phyloP scores from a whole-genome alignment of 1,284 basidiomycete genomes.

The Irpex sp. region DNA sequence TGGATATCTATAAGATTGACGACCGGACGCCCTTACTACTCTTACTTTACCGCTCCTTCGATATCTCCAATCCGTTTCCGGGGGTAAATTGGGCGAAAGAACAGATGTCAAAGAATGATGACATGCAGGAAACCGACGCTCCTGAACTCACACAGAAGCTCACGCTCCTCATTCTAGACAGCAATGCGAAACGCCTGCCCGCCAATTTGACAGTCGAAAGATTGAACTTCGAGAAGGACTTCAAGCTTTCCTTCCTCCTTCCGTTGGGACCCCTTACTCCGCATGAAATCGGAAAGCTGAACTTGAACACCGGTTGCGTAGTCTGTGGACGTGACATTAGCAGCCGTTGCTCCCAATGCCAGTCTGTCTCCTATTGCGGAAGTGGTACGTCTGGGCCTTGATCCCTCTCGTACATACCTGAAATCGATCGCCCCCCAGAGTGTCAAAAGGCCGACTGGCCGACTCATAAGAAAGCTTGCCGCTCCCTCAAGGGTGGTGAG shows the following conservation, averaged over 20 bases:
- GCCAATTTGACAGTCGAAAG: constrained; percentile 20
- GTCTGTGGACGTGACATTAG: constrained; percentile 33
- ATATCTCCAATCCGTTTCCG: constrained; percentile 15
- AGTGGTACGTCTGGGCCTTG: constrained; percentile 20
- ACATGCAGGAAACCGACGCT: constrained; percentile 15
- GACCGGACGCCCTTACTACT: constrained; percentile 29
- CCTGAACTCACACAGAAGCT: constrained; percentile 33
- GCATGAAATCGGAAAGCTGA: constrained; percentile 34
- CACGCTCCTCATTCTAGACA: constrained; percentile 28
- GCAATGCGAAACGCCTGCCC: constrained; percentile 32
- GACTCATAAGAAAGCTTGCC: constrained; percentile 34
- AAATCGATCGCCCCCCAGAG: constrained; percentile 21
- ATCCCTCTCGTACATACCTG: constrained; percentile 12
- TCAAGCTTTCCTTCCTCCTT: constrained; percentile 33
- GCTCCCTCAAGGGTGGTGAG: constrained; percentile 34
- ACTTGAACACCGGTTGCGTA: constrained; percentile 32
- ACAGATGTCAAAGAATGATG: constrained; percentile 7
- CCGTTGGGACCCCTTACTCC: constrained; percentile 36
- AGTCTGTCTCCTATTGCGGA: constrained; percentile 35
- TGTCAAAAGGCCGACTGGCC: constrained; percentile 39
- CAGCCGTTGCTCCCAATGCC: constrained; percentile 34
- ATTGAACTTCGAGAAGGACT: constrained; percentile 22
- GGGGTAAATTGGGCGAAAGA: constrained; percentile 15
- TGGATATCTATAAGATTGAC: constrained; percentile 26
- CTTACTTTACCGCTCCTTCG: constrained; percentile 24